Evolutionary conservation across 2,329 filamentous ascomycete genomes (phyloP).

Genomic region (Penicillium concentricum): DNA sequence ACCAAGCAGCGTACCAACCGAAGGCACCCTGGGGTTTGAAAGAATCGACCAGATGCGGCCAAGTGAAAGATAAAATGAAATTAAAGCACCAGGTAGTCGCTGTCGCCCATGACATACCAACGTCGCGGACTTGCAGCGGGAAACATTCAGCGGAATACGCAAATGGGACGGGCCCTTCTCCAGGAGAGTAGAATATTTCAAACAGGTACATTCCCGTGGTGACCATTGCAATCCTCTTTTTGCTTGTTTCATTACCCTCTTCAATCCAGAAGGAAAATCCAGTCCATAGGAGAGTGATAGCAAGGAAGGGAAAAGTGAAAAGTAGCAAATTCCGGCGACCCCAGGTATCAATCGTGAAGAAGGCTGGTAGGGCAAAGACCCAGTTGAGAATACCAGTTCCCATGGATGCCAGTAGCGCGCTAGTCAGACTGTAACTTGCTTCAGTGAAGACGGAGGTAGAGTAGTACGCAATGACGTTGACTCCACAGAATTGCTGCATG

Average conservation of each 20-base stretch:
- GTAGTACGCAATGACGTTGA: slow-evolving; percentile 63
- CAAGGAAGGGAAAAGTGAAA: slow-evolving; percentile 63
- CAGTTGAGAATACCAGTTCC: slow-evolving; percentile 67
- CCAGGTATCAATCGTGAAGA: slow-evolving; percentile 66
- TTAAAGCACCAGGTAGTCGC: slow-evolving; percentile 59
- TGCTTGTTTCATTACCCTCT: slow-evolving; percentile 26
- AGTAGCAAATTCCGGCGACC: slow-evolving; percentile 63
- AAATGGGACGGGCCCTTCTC: slow-evolving; percentile 63
- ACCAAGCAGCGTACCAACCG: slow-evolving; percentile 58
- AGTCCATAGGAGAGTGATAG: slow-evolving; percentile 48
- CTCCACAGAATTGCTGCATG: slow-evolving; percentile 58
- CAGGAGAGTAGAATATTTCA: slow-evolving; percentile 54
- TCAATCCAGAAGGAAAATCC: slow-evolving; percentile 54
- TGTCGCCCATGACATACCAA: slow-evolving; percentile 60
- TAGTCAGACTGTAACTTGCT: slow-evolving; percentile 52
- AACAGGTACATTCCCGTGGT: slow-evolving; percentile 48
- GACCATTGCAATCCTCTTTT: slow-evolving; percentile 42
- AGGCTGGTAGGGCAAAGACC: slow-evolving; percentile 62
- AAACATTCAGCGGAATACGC: slow-evolving; percentile 66
- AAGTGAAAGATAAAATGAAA: slow-evolving; percentile 54
- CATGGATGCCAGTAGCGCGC: slow-evolving; percentile 59
- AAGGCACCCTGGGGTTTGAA: slow-evolving; percentile 57
- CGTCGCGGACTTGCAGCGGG: slow-evolving; percentile 60
- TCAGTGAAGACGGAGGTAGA: slow-evolving; percentile 61
- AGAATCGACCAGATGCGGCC: slow-evolving; percentile 49